Evolutionary conservation across 1,139 yeast genomes (phyloP).

Genomic region (Citeromyces siamensis): DNA sequence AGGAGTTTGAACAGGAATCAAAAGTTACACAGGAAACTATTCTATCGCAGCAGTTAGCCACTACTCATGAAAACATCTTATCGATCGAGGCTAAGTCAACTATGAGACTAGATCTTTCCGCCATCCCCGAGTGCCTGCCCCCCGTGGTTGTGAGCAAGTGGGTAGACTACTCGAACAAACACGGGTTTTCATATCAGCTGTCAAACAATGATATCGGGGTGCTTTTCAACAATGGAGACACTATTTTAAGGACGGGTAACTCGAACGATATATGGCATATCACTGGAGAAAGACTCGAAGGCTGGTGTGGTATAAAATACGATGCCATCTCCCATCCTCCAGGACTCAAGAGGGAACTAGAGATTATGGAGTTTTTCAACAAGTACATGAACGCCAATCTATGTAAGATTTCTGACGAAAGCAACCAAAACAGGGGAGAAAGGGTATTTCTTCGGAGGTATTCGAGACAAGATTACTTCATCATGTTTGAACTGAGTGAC

Average conservation of each 20-base stretch:
- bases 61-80: constrained; percentile 18
- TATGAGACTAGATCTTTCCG: constrained; percentile 13
- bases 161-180: constrained; percentile 96
- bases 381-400: constrained; percentile 75
- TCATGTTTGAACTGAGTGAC: constrained; percentile 89
- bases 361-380: constrained; percentile 74
- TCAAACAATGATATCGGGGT: constrained; percentile 92
- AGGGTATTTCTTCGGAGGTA: constrained; percentile 65
- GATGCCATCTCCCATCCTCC: constrained; percentile 42
- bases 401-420: constrained; percentile 60
- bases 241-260: constrained; percentile 59
- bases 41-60: constrained; percentile 15
- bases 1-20: constrained; percentile 8
- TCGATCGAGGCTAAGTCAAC: constrained; percentile 19
- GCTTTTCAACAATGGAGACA: constrained; percentile 70
- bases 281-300: constrained; percentile 47
- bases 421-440: constrained; percentile 13
- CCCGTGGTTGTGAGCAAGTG: constrained; percentile 83
- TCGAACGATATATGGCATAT: constrained; percentile 52
- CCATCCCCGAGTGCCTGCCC: constrained; percentile 22
- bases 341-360: constrained; percentile 57
- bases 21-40: constrained; percentile 17
- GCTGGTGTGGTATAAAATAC: constrained; percentile 66
- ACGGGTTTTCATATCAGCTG: constrained; percentile 89
- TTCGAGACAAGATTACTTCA: constrained; percentile 64